Evolutionary conservation across 2,329 filamentous ascomycete genomes (phyloP).

Genomic region (Stagonosporopsis rhizophila): DNA sequence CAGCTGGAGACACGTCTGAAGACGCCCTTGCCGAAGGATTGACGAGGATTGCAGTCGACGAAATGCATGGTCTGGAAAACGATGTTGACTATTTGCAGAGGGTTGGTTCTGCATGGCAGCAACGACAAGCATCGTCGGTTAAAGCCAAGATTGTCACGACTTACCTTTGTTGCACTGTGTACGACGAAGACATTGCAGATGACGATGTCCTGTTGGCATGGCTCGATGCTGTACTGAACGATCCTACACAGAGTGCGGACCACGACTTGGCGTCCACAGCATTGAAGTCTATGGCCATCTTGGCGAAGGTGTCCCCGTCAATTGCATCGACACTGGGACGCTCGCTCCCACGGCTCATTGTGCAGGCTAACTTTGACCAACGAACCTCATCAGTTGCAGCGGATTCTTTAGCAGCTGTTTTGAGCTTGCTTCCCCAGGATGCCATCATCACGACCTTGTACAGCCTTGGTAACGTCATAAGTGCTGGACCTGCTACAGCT

Average conservation of each 20-base stretch:
- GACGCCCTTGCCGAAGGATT: constrained; percentile 61
- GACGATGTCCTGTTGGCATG: constrained; percentile 79
- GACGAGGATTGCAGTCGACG: constrained; percentile 76
- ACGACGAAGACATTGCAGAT: constrained; percentile 83
- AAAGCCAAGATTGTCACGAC: constrained; percentile 83
- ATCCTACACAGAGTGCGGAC: constrained; percentile 83
- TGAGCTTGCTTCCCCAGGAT: constrained; percentile 86
- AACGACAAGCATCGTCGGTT: constrained; percentile 82
- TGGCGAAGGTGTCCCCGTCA: constrained; percentile 76
- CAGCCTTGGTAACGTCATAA: constrained; percentile 93
- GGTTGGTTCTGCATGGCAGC: constrained; percentile 83
- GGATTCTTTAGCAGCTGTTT: constrained; percentile 80
- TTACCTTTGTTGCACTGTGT: constrained; percentile 82
- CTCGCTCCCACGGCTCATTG: constrained; percentile 83
- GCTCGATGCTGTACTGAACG: constrained; percentile 82
- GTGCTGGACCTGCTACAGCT: constrained; percentile 67
- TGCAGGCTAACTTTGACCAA: constrained; percentile 77
- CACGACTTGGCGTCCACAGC: constrained; percentile 77
- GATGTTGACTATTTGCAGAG: constrained; percentile 85
- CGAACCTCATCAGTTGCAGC: constrained; percentile 78
- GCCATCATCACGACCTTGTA: constrained; percentile 94
- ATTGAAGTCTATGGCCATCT: constrained; percentile 80
- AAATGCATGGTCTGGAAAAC: constrained; percentile 86
- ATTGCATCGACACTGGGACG: constrained; percentile 79
- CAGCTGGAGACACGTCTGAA: constrained; percentile 29